Evolutionary conservation across 495 filamentous ascomycete genomes (phyloP), one percentile per base, ranked within the genome.

Genomic region (Aspergillus kassunensis): DNA sequence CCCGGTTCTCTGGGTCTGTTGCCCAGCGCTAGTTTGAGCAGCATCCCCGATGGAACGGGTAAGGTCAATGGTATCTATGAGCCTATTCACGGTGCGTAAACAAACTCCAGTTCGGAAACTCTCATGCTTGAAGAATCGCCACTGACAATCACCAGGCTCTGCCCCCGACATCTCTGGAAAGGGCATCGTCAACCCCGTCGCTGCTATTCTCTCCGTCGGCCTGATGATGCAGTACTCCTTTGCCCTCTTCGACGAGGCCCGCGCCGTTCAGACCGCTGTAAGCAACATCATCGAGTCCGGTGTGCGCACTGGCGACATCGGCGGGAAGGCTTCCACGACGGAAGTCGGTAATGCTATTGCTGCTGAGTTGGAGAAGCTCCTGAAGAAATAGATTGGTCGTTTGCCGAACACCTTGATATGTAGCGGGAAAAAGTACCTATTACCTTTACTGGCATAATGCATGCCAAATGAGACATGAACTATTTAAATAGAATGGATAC

Each of bases 1-100:
- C 90, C 92, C 7, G 93, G 93, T 2, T 90, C 84, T 51, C 81
- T 98, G 62, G 93, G 93, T 4, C 69, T 98, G 59, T 73, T 96
- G 65, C 93, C 93, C 9, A 91, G 87, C 69, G 93, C 93, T 6
- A 91, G 86, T 68, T 72, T 98, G 67, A 86, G 83, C 43, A 90
- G 87, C 18, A 83, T 95, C 39, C 93, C 93, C 1, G 91, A 96
- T 73, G 77, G 77, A 11, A 73, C 75, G 67, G 67, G 62, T 48
- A 66, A 67, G 60, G 68, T 76, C 21, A 77, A 74, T 51, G 84
- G 93, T 60, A 96, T 98, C 61, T 98, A 97, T 65, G 93, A 97
- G 79, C 95, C 95, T 27, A 97, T 97, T 58, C 95, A 98, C 68
- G 95, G 91, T 89, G 71, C 60, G 80, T 64, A 4, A 7, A n/a